These are phyloP conservation scores for Nicotiana knightiana DNA, from an alignment of 257 asterid genomes.

Conservation along the genomic window DNA sequence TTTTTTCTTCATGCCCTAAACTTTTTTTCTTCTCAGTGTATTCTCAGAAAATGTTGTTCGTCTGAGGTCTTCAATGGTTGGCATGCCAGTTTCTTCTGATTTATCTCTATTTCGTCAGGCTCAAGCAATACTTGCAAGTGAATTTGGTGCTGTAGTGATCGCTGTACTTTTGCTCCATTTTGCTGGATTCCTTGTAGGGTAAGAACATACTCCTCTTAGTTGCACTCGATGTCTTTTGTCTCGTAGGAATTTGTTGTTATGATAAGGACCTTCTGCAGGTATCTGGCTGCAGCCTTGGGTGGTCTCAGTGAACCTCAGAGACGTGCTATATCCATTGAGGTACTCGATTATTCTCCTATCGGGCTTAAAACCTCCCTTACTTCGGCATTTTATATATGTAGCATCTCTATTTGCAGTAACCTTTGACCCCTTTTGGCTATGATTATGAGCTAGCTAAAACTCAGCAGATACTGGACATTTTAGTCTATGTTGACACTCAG, in stretches of 20 bases:
- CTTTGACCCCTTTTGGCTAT: neutral
- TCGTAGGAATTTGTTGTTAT: neutral
- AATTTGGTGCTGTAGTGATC: conserved; percentile 54
- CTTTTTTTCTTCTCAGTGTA: conserved; percentile 39
- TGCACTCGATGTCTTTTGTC: neutral
- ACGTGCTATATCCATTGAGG: conserved; percentile 88
- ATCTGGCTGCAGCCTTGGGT: conserved; percentile 57
- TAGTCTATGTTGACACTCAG: neutral
- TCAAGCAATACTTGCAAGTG: conserved; percentile 49
- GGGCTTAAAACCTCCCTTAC: neutral
- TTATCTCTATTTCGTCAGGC: conserved; percentile 34
- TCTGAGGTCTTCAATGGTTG: conserved; percentile 49
- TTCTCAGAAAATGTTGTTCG: conserved; percentile 73
- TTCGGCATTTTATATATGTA: neutral
- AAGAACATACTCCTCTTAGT: conserved; percentile 15
- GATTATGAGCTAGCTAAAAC: neutral
- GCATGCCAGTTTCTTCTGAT: conserved; percentile 45
- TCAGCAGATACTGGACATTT: neutral
- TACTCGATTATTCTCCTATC: conserved; percentile 8
- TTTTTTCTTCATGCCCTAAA: conserved; percentile 4
- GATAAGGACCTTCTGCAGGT: conserved; percentile 36
- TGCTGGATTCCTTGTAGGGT: conserved; percentile 91
- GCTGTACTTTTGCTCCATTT: conserved; percentile 69
- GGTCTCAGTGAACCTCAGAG: conserved; percentile 82
- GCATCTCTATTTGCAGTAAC: neutral